Evolutionary conservation across 495 filamentous ascomycete species (phyloP).

Genomic region (Staphylotrichum tortipilum): DNA sequence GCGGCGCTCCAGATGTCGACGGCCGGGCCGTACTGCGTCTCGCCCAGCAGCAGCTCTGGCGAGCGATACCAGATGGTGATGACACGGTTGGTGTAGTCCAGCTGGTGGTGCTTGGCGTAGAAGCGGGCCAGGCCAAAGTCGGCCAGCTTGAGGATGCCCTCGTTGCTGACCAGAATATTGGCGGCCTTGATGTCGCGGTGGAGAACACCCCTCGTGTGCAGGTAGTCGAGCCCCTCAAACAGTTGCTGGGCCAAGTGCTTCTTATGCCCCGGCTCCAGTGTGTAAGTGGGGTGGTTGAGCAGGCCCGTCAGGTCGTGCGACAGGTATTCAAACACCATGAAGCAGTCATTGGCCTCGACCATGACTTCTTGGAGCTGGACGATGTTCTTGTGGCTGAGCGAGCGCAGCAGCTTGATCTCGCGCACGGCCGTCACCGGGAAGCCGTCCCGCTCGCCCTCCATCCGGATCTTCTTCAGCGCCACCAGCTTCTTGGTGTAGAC

Average conservation of each 20-base stretch:
- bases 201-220: constrained; percentile 86
- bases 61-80: constrained; percentile 97
- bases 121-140: constrained; percentile 98
- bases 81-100: constrained; percentile 98
- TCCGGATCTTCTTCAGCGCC: constrained; percentile 75
- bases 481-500: constrained; percentile 87
- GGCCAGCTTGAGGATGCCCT: constrained; percentile 81
- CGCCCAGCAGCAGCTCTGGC: constrained; percentile 86
- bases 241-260: constrained; percentile 91
- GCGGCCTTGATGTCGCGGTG: constrained; percentile 94
- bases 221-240: constrained; percentile 88
- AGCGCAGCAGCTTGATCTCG: constrained; percentile 93
- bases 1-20: constrained; percentile 98
- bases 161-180: constrained; percentile 87
- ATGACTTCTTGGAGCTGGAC: constrained; percentile 89
- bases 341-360: constrained; percentile 97
- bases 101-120: constrained; percentile 81
- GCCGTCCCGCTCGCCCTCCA: constrained; percentile 96
- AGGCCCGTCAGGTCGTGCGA: constrained; percentile 69
- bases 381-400: constrained; percentile 83
- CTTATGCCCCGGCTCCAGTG: constrained; percentile 76
- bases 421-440: constrained; percentile 95
- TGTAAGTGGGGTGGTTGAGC: constrained; percentile 90
- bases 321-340: constrained; percentile 99
- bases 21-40: constrained; percentile 87